phyloP scores from a whole-genome alignment of 164 flowering plant genomes.

The grape (Vitis vinifera) region ASM3070453v1 NC_081815.1:8194001-8194500 shows the following conservation, averaged over 20 bases:
- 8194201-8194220: too few relatives aligned
- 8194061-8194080: background rate
- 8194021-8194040: background rate
- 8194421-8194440: slow-evolving; percentile 30
- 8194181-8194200: too few relatives aligned
- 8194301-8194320: too few relatives aligned
- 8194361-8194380: slow-evolving; percentile 30
- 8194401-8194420: slow-evolving; percentile 23
- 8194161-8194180: too few relatives aligned
- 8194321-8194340: slow-evolving; percentile 13
- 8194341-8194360: slow-evolving; percentile 27
- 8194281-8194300: too few relatives aligned
- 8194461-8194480: slow-evolving; percentile 46
- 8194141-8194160: too few relatives aligned
- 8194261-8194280: too few relatives aligned
- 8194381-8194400: slow-evolving; percentile 42
- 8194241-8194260: too few relatives aligned
- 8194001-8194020: slow-evolving; percentile 57
- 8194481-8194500: slow-evolving; percentile 59
- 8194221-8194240: too few relatives aligned
- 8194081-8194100: too few relatives aligned
- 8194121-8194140: too few relatives aligned
- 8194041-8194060: background rate
- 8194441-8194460: slow-evolving; percentile 22
- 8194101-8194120: too few relatives aligned